Conservation (phyloP, 2,329 filamentous ascomycete species). For the Aspergillus oerlinghausenensis region DNA sequence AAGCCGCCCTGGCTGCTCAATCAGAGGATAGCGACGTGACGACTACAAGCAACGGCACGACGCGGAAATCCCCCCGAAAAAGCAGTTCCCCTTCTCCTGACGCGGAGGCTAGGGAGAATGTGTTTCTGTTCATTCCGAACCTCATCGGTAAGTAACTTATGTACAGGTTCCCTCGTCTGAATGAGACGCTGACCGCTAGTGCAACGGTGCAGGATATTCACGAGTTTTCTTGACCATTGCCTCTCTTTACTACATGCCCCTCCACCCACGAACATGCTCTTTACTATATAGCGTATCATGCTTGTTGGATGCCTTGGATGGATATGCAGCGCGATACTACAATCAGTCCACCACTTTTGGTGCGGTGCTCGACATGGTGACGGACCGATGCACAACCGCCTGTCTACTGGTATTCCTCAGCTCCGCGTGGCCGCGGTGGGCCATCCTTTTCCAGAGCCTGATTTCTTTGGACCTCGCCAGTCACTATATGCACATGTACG, state of each 20-base stretch:
- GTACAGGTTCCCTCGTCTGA: background rate
- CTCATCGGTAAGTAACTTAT: slow-evolving; percentile 61
- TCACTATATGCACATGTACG: slow-evolving; percentile 99
- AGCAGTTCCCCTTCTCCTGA: slow-evolving; percentile 23
- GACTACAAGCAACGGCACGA: slow-evolving; percentile 25
- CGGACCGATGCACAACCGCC: slow-evolving; percentile 92
- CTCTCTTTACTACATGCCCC: slow-evolving; percentile 97
- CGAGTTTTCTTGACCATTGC: slow-evolving; percentile 78
- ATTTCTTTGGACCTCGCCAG: slow-evolving; percentile 91
- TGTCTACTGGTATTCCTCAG: slow-evolving; percentile 93
- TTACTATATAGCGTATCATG: slow-evolving; percentile 84
- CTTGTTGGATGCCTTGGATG: slow-evolving; percentile 90
- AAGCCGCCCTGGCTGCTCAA: slow-evolving; percentile 28
- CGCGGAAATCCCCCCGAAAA: slow-evolving; percentile 28
- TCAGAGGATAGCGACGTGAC: slow-evolving; percentile 30
- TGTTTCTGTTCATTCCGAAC: slow-evolving; percentile 78
- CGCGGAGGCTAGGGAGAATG: slow-evolving; percentile 58
- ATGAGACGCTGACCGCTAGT: slow-evolving; percentile 1
- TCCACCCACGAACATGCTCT: slow-evolving; percentile 94
- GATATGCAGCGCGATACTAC: slow-evolving; percentile 80
- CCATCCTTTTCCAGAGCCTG: slow-evolving; percentile 87
- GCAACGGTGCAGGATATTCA: slow-evolving; percentile 57
- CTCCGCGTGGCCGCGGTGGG: slow-evolving; percentile 90
- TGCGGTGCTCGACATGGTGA: slow-evolving; percentile 98
- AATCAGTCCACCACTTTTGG: slow-evolving; percentile 94